Base-by-base conservation (phyloP, 2,329 filamentous ascomycete species). In the Diatrype stigma region DNA sequence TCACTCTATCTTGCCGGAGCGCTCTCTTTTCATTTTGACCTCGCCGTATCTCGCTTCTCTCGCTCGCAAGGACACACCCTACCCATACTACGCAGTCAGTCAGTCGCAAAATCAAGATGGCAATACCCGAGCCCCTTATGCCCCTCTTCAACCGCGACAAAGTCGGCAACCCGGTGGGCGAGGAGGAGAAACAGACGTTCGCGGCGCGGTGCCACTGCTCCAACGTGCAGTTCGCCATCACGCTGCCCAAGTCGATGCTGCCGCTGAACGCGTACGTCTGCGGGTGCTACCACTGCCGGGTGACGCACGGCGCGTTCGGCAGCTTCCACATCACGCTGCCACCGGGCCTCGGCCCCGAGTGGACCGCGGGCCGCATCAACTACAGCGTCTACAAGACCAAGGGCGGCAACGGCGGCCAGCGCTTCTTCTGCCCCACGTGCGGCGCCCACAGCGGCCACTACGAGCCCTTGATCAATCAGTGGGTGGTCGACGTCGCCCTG, bases 151-250 rank as follows among this genome's bases (percentile, higher is more conserved):
- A 56, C 47, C 54, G 54, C 8, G 47, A 50, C 49, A 56, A 51
- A 23, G 42, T 23, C 28, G 8, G 28, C 11, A 38, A 28, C 48
- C 26, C 26, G n/a, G 30, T 6, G 34, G 34, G 34, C 6, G 34
- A 37, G 6, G 34, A 16, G 6, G 34, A 52, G 12, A 54, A 23
- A 34, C 45, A 40, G 53, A 70, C 63, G 1, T 68, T 78, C 16
- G 67, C 70, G 30, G 74, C 73, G n/a, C 68, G 67, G 49, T 78
- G 76, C 60, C 67, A 69, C 56, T 79, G 75, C 58, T 69, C 70
- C 48, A 67, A 70, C 22, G 64, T 74, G 6, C 68, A 73, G 56
- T 73, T 74, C 60, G 70, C 64, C 5, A 51, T 78, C 51, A 67
- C 71, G 4, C 53, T 78, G 1, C 70, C 71, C 1, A 56, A 55